phyloP scores from a whole-genome alignment of 805 yeast genomes.

The Nakazawaea laoshanensis region DNA sequence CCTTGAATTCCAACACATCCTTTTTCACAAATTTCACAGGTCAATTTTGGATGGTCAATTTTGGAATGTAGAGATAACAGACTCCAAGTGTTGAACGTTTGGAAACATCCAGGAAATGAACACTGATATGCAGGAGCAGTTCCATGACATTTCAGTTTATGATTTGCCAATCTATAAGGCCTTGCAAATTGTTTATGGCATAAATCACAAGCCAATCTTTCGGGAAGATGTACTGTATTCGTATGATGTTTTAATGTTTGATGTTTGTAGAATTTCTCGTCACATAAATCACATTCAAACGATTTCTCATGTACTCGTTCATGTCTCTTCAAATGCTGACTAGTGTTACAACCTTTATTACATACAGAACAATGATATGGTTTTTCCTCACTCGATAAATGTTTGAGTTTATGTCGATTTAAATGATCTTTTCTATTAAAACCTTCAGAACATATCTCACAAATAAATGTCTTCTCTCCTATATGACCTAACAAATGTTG shows the following conservation, averaged over 20 bases:
- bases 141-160: slow-evolving; percentile 59
- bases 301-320: slow-evolving; percentile 71
- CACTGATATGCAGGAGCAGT: slow-evolving; percentile 47
- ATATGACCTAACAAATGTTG: slow-evolving; percentile 80
- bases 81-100: slow-evolving; percentile 61
- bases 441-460: slow-evolving; percentile 53
- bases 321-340: slow-evolving; percentile 79
- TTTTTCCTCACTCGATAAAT: slow-evolving; percentile 40
- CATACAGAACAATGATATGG: slow-evolving; percentile 72
- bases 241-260: slow-evolving; percentile 71
- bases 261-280: slow-evolving; percentile 62
- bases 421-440: slow-evolving; percentile 77
- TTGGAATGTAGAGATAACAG: slow-evolving; percentile 65
- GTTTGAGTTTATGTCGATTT: slow-evolving; percentile 66
- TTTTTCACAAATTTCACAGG: slow-evolving; percentile 58
- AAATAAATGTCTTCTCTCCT: slow-evolving; percentile 67
- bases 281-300: slow-evolving; percentile 60
- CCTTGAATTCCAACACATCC: slow-evolving; percentile 69
- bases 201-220: slow-evolving; percentile 43
- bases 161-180: slow-evolving; percentile 59
- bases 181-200: slow-evolving; percentile 62
- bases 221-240: slow-evolving; percentile 47
- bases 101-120: slow-evolving; percentile 51
- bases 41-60: slow-evolving; percentile 62
- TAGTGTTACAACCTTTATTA: slow-evolving; percentile 72